phyloP scores from a whole-genome alignment of 164 flowering plant species.

The Stephania cephalantha region DNA sequence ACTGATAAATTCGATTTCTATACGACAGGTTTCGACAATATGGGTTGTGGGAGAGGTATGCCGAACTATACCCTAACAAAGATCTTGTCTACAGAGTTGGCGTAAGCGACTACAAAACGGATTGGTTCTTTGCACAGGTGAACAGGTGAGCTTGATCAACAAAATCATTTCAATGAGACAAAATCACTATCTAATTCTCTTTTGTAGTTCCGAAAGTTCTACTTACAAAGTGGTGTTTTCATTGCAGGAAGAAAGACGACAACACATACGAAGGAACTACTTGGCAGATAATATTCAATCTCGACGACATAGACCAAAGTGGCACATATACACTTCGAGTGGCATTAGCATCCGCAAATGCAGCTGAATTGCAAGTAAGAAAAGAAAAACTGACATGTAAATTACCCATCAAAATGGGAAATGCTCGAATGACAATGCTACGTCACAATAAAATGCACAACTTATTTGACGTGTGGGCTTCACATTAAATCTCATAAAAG shows the following conservation, averaged over 20 bases:
- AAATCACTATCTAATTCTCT: no score
- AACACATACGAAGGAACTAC: conserved; percentile 48
- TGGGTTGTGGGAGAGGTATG: conserved; percentile 81
- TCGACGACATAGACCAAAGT: conserved; percentile 14
- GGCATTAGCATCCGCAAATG: conserved; percentile 30
- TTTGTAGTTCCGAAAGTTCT: neutral
- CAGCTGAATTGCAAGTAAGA: conserved; percentile 26
- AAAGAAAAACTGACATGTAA: neutral
- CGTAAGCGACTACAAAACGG: conserved; percentile 45
- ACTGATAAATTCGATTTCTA: neutral
- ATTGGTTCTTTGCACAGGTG: conserved; percentile 86
- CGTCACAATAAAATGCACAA: no score
- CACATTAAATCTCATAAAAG: no score
- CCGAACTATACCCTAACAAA: conserved; percentile 55
- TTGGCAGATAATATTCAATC: conserved; percentile 33
- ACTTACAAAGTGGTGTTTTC: neutral
- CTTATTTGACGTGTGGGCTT: no score
- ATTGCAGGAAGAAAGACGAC: conserved; percentile 36
- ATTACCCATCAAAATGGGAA: no score
- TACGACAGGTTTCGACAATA: conserved; percentile 70
- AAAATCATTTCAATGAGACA: no score
- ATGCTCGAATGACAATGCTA: no score
- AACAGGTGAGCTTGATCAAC: conserved; percentile 34
- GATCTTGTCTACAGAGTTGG: conserved; percentile 63
- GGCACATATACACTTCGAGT: conserved; percentile 23